Evolutionary conservation across 208 protist genomes (phyloP).

Genomic region (Trypanosomatidae sp.): DNA sequence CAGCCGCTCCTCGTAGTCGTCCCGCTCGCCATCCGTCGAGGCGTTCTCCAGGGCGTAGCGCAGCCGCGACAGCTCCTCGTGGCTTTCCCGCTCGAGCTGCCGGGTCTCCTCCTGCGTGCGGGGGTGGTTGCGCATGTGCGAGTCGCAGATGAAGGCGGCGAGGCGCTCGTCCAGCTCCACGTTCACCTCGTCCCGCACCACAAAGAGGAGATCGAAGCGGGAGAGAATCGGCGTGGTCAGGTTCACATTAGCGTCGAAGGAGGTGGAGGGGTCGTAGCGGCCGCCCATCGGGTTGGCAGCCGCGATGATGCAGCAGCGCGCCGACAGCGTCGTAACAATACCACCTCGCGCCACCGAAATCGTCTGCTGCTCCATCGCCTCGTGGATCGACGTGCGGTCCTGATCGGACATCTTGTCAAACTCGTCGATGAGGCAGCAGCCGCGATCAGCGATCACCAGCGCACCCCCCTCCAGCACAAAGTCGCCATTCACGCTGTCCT

Average conservation of each 20-base stretch:
- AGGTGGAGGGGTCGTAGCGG: slow-evolving; percentile 93
- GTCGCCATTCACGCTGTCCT: slow-evolving; percentile 96
- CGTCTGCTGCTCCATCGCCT: slow-evolving; percentile 99
- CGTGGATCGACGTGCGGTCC: slow-evolving; percentile 96
- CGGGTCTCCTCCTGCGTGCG: slow-evolving; percentile 68
- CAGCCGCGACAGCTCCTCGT: slow-evolving; percentile 62
- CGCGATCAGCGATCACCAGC: slow-evolving; percentile 97
- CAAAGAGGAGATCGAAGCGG: slow-evolving; percentile 96
- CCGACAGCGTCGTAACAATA: slow-evolving; percentile 99
- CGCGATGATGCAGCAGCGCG: slow-evolving; percentile 97
- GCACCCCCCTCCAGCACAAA: slow-evolving; percentile 96
- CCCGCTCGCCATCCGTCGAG: slow-evolving; percentile 62
- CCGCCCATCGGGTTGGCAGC: slow-evolving; percentile 98
- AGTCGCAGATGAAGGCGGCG: slow-evolving; percentile 96
- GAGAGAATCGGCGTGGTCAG: slow-evolving; percentile 98
- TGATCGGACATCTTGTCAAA: slow-evolving; percentile 99
- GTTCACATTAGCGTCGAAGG: slow-evolving; percentile 98
- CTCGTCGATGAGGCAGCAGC: slow-evolving; percentile 99
- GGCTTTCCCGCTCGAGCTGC: slow-evolving; percentile 42
- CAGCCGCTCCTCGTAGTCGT: slow-evolving; percentile 53
- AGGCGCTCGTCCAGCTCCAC: slow-evolving; percentile 93
- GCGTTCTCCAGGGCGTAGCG: slow-evolving; percentile 70
- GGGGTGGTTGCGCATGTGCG: slow-evolving; percentile 94
- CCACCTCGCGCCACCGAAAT: slow-evolving; percentile 99
- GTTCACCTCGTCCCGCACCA: slow-evolving; percentile 89